Base-by-base conservation (phyloP, 371 early-diverging fungal genomes). In the Mucor lusitanicus region DNA sequence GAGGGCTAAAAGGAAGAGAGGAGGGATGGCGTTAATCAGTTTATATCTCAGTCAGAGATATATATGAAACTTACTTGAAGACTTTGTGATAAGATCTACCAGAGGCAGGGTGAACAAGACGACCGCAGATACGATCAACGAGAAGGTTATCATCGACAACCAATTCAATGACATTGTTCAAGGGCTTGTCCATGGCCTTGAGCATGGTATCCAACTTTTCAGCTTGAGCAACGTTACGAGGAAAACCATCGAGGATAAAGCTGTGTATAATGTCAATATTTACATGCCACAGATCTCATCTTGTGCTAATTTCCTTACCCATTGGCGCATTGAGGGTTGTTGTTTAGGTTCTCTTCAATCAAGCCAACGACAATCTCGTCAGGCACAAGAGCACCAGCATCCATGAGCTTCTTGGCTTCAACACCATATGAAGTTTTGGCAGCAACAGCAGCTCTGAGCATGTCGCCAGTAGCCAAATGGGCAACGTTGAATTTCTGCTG, bases 181-280 rank as follows among this genome's bases (percentile, higher is more conserved):
- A 82, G 67, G 88, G 89, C 82, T 95, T 88, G 63, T 92, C 87
- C 70, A 87, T 86, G 62, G 79, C 63, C 37, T 90, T 91, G 65
- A 98, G 88, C 97, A 98, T 98, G 60, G 90, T 87, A 80, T 99
- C 97, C 71, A 99, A 86, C 89, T 96, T 98, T 80, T 98, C 93
- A 23, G 99, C 99, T 87, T 99, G 99, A 53, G 88, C 91, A 64
- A 98, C 94, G 44, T 97, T 99, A 74, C 99, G 93, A 64, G 99
- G 99, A 91, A 98, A 99, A 40, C 99, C 99, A 81, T 99, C 99
- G 15, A 99, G 87, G 74, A 99, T 97, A 85, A 98, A 99, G 68
- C 90, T 88, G 71, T 6, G 15, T 8, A 19, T 27, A 8, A 23
- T 21, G 23, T 32, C 32, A 35, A 32, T 46, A 35, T 57, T 48